Evolutionary conservation across 176 grass and related monocot genomes (phyloP), one percentile per base, ranked within the genome.

Genomic region (Themeda triandra): DNA sequence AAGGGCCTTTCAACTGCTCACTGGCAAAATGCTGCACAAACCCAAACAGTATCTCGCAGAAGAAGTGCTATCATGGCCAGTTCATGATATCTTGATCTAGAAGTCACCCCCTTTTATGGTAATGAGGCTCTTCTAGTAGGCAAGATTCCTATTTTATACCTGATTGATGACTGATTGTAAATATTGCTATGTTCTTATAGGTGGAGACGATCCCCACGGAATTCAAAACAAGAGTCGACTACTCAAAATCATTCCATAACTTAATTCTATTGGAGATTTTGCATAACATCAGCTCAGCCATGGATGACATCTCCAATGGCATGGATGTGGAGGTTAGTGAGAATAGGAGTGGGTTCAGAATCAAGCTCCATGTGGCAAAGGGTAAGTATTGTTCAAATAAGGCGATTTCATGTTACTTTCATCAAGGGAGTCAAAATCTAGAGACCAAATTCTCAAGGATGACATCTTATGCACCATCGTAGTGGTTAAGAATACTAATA

Each of bases 161-260:
- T 73, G 19, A 56, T 56, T 56, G 49, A 56, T 56, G 51, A 56
- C 19, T 56, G 51, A 21, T 56, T 56, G 51, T 23, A 51, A 73
- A 74, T 28, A 32, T 53, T 31, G 44, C 45, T 29, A 87, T 75
- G 71, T 83, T 54, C n/a, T 74, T 83, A 69, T 73, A 78, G 71
- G 63, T 83, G 60, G 28, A 65, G 28, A 83, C 28, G 75, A 83
- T 83, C 41, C 86, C 45, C 15, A 12, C 5, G 3, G n/a, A 75
- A 75, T 53, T 75, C 19, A 10, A 32, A 18, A 75, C 7, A 15
- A 17, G 6, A 27, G n/a, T 3, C 27, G 28, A 75, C 27, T 53
- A 76, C 48, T n/a, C 75, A 41, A 77, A 13, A 77, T 13, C 51
- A 56, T 56, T 56, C 19, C 18, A 56, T 56, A 56, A 56, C 51